Evolutionary conservation across 108 stramenopile species (phyloP).

Genomic region (Aurantiochytrium sp.): DNA sequence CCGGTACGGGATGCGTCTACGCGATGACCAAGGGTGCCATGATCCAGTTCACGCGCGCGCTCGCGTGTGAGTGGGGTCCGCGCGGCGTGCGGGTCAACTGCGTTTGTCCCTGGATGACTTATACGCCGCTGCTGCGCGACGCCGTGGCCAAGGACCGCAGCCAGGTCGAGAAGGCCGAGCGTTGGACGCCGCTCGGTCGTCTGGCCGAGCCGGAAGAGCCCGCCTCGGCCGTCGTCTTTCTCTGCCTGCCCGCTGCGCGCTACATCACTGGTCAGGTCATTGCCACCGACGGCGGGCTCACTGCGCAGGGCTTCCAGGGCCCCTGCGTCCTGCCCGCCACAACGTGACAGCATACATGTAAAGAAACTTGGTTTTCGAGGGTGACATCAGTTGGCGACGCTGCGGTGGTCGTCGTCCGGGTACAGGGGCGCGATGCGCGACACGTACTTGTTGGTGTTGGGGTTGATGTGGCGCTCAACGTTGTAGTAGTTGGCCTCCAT

Average conservation of each 20-base stretch:
- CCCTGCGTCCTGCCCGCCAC: not conserved
- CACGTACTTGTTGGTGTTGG: not conserved
- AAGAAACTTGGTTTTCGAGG: no score
- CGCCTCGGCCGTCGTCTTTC: constrained; percentile 76
- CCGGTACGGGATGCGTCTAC: constrained; percentile 80
- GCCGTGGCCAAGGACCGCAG: constrained; percentile 59
- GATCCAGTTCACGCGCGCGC: constrained; percentile 82
- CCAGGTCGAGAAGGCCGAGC: constrained; percentile 51
- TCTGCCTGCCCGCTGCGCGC: constrained; percentile 75
- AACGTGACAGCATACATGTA: no score
- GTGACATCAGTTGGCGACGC: not conserved
- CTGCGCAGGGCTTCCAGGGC: constrained; percentile 50
- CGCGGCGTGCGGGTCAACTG: constrained; percentile 68
- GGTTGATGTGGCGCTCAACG: not conserved
- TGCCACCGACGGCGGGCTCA: constrained; percentile 82
- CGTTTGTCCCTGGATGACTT: constrained; percentile 47
- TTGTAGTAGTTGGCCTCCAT: constrained; percentile 20
- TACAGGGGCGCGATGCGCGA: not conserved
- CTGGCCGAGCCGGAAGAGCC: constrained; percentile 66
- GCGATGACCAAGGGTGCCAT: constrained; percentile 91
- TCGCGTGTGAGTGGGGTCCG: constrained; percentile 83
- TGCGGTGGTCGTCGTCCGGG: not conserved
- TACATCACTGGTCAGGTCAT: constrained; percentile 93
- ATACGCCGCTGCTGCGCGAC: constrained; percentile 62
- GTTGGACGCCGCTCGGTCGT: constrained; percentile 70